Conservation (phyloP, 306 rosid species). For the Trichosanthes truncata region DNA sequence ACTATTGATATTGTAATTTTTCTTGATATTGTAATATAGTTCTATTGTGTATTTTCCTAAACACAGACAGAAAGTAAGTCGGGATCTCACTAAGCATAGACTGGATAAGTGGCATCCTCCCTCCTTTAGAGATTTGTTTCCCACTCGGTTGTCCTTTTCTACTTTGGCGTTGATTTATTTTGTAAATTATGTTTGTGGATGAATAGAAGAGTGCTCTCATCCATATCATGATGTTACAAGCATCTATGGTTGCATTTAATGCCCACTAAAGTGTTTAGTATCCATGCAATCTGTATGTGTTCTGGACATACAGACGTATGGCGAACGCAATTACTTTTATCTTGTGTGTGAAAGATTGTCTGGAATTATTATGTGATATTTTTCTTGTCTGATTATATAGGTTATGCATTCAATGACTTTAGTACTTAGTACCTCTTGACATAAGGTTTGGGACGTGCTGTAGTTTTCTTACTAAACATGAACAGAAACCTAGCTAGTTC, state of each 20-base stretch:
- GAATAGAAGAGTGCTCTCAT: neutral
- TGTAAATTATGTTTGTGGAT: neutral
- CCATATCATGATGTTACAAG: neutral
- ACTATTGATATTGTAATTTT: too few species aligned
- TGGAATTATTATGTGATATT: neutral
- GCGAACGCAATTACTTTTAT: neutral
- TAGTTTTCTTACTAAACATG: neutral
- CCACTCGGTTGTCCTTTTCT: neutral
- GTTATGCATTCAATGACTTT: neutral
- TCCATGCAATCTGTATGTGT: neutral
- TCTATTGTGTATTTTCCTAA: too few species aligned
- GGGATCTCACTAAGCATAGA: too few species aligned
- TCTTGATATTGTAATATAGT: too few species aligned
- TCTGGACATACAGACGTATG: neutral
- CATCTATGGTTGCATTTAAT: neutral
- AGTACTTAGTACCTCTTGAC: neutral
- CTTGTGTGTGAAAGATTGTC: neutral
- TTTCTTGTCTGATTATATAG: neutral
- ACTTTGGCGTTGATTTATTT: neutral
- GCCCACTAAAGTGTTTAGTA: too few species aligned
- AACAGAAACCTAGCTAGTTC: neutral
- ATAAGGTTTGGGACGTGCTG: neutral
- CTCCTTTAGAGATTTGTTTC: neutral
- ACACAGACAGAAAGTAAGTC: too few species aligned
- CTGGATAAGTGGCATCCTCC: too few species aligned